Base-by-base conservation (phyloP, 2,329 filamentous ascomycete species). In the Didymella pinodella region DNA sequence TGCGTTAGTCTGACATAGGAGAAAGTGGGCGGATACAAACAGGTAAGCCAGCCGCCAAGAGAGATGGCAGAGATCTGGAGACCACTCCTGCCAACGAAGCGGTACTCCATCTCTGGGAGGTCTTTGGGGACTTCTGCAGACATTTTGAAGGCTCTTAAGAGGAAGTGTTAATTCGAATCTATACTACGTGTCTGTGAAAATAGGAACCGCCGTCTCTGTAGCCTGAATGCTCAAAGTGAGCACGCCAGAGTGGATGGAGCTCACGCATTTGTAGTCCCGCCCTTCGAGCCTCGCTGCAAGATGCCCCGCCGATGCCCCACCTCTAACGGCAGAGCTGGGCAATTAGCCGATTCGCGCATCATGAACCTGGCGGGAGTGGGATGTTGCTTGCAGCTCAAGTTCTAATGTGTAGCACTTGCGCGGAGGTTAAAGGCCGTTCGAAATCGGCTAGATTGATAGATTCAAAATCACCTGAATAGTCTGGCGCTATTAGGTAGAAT, bases 31-130 rank as follows among this genome's bases (percentile, higher is more conserved):
- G 18, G 12, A 11, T 12, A 59, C 56, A 1, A 34, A 54, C 56
- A 92, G 0, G 90, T 92, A 51, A 93, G 81, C 78, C 77, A 80
- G 54, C 78, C 79, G 31, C 80, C 90, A 2, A 93, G 81, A 2
- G 88, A 88, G 62, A 93, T 89, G 45, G 87, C 84, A 28, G 89
- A 92, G 32, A 93, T 89, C 74, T 92, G 87, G 18, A 93, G 83
- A 53, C 90, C 90, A 16, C 88, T 89, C 38, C 84, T 85, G 69
- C 90, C 90, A 7, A 92, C 83, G 77, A 86, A 87, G 66, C 89
- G 87, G 77, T 91, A 91, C 69, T 88, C 82, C 89, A 91, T 91
- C 61, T 80, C 77, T 3, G 79, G 77, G 8, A 79, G 64, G 29
- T 71, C 63, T 36, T 59, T 54, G 22, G 65, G 65, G 22, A 48